Conservation (phyloP, 371 early-diverging fungal species). For the Actinomortierella ambigua region DNA sequence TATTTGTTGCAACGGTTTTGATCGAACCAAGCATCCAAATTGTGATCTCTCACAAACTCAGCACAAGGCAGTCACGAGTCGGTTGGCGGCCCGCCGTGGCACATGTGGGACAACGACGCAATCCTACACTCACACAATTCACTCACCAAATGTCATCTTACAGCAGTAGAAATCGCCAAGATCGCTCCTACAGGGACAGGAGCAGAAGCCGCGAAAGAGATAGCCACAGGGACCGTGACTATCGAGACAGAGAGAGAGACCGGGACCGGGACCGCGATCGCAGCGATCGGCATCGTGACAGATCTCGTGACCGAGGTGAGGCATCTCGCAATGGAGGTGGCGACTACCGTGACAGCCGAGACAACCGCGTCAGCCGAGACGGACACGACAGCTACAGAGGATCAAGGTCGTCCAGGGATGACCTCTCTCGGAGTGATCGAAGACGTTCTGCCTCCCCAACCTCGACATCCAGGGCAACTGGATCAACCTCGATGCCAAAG, state of each 20-base stretch:
- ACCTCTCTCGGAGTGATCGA: conserved; percentile 25
- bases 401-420: conserved; percentile 12
- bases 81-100: too few species aligned
- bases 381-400: conserved; percentile 20
- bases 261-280: conserved; percentile 39
- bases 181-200: conserved; percentile 19
- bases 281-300: conserved; percentile 39
- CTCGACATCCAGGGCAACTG: too few species aligned
- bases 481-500: neutral
- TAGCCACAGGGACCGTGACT: conserved; percentile 40
- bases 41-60: too few species aligned
- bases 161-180: too few species aligned
- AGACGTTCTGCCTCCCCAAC: conserved; percentile 15
- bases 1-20: too few species aligned
- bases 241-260: conserved; percentile 36
- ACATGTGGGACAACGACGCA: too few species aligned
- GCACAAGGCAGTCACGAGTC: too few species aligned
- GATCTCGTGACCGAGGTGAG: conserved; percentile 15
- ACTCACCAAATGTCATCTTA: too few species aligned
- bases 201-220: conserved; percentile 42
- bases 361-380: conserved; percentile 18
- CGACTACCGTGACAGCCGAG: conserved; percentile 36
- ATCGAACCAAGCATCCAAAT: too few species aligned
- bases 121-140: too few species aligned
- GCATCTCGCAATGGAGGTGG: conserved; percentile 48